Percentiles rank a stretch among this genome's conserved stretches.
phyloP scores from a whole-genome alignment of 2,329 filamentous ascomycete species.

The Exserohilum turcica region DNA sequence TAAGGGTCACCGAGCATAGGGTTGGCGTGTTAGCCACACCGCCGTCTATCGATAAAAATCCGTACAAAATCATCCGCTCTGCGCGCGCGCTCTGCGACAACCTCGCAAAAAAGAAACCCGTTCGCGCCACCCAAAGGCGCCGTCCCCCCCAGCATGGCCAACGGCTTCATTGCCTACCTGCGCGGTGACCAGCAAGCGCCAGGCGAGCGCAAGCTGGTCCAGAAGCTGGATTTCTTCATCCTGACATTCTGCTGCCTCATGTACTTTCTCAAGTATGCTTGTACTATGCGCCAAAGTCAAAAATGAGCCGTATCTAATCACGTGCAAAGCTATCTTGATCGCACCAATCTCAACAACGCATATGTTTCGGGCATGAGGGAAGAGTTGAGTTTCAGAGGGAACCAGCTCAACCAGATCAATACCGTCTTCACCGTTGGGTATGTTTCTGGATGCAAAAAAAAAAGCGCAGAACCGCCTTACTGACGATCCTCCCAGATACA shows the following conservation, averaged over 20 bases:
- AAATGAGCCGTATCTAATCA: background rate
- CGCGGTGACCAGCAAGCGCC: constrained; percentile 42
- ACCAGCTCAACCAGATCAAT: constrained; percentile 56
- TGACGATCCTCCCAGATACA: constrained; percentile 34
- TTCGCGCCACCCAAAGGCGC: background rate
- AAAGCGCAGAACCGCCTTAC: background rate
- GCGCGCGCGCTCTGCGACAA: background rate
- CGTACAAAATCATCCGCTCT: background rate
- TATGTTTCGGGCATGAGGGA: constrained; percentile 52
- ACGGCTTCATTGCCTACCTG: constrained; percentile 40
- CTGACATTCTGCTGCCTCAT: constrained; percentile 66
- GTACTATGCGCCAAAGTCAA: background rate
- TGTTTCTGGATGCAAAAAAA: background rate
- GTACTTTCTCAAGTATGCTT: constrained; percentile 40
- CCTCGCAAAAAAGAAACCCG: background rate
- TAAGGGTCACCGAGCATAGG: background rate
- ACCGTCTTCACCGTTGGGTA: constrained; percentile 43
- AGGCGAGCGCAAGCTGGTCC: constrained; percentile 55
- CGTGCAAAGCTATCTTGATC: constrained; percentile 43
- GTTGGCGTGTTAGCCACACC: background rate
- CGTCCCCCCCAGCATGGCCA: constrained; percentile 28
- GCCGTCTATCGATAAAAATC: background rate
- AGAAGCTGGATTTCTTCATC: constrained; percentile 69
- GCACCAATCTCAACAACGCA: constrained; percentile 51
- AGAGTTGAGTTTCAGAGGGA: constrained; percentile 47